Percentiles rank a stretch among this genome's conserved stretches.
phyloP scores from a whole-genome alignment of 139 green algal species.

The Auxenochlorella protothecoides region DNA sequence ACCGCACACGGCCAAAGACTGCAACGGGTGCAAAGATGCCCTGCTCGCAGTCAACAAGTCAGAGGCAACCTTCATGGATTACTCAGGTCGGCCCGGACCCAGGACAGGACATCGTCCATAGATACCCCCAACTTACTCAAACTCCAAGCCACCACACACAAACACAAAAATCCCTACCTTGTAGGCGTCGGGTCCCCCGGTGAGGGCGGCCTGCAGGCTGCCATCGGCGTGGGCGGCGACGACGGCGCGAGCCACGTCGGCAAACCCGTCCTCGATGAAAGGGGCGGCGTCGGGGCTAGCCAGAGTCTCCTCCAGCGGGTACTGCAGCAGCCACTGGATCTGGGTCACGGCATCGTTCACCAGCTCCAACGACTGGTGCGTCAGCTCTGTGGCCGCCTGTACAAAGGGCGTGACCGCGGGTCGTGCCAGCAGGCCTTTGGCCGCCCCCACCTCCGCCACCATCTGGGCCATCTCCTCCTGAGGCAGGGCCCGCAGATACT shows the following conservation, averaged over 20 bases:
- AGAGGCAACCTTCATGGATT: too few species aligned
- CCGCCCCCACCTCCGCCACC: conserved; percentile 36
- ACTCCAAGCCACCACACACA: not conserved
- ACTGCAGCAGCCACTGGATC: conserved; percentile 47
- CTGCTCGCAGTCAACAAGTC: not conserved
- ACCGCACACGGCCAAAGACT: too few species aligned
- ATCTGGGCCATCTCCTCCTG: conserved; percentile 36
- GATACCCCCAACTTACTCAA: not conserved
- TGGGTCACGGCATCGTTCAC: conserved; percentile 30
- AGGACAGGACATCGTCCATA: not conserved
- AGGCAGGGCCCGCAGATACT: conserved; percentile 68
- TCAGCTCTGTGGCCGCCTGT: conserved; percentile 29
- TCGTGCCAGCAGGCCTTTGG: conserved; percentile 41
- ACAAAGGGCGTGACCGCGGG: conserved; percentile 47
- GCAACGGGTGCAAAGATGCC: not conserved
- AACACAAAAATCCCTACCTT: conserved; percentile 34
- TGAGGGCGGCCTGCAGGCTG: conserved; percentile 58
- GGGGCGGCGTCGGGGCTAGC: conserved; percentile 5
- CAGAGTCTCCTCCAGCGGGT: conserved; percentile 79
- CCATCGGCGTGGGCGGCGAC: conserved; percentile 66
- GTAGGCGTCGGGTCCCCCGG: conserved; percentile 49
- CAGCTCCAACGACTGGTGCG: conserved; percentile 47
- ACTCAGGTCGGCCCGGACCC: too few species aligned
- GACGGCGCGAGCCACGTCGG: conserved; percentile 58
- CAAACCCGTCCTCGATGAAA: conserved; percentile 60